Percentiles rank a stretch among this genome's conserved stretches.
Evolutionary conservation across 495 filamentous ascomycete genomes (phyloP).

Genomic region (Xylaria bambusicola): DNA sequence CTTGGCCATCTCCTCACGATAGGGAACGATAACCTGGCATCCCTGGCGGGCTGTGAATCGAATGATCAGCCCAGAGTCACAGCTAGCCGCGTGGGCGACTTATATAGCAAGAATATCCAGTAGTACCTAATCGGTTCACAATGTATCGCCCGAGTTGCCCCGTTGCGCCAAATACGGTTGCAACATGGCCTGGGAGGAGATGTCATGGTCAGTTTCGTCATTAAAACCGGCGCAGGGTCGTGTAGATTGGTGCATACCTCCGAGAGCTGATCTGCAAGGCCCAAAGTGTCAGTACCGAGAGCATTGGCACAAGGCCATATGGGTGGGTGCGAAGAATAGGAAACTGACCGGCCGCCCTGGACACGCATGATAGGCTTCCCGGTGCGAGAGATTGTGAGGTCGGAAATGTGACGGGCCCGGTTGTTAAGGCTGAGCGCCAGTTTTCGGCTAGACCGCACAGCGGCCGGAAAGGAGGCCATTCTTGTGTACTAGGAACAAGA

Average conservation of each 20-base stretch:
- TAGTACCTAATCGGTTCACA: slow-evolving; percentile 88
- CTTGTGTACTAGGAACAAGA: slow-evolving; percentile 45
- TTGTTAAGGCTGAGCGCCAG: slow-evolving; percentile 27
- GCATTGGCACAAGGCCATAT: slow-evolving; percentile 24
- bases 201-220: slow-evolving; percentile 32
- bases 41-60: slow-evolving; percentile 70
- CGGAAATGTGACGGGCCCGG: slow-evolving; percentile 56
- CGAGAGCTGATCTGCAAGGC: slow-evolving; percentile 68
- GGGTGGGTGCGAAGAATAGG: slow-evolving; percentile 11
- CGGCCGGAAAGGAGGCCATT: slow-evolving; percentile 52
- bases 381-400: slow-evolving; percentile 81
- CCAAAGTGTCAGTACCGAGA: slow-evolving; percentile 23
- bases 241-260: slow-evolving; percentile 60
- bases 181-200: slow-evolving; percentile 74
- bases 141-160: slow-evolving; percentile 97
- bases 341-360: slow-evolving; percentile 72
- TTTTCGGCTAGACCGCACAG: slow-evolving; percentile 46
- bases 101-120: neutral
- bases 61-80: slow-evolving; percentile 1
- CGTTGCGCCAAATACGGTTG: slow-evolving; percentile 96
- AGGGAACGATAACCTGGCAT: slow-evolving; percentile 92
- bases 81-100: neutral
- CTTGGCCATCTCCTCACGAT: slow-evolving; percentile 96
- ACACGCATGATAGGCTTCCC: slow-evolving; percentile 82
- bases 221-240: slow-evolving; percentile 28